Base-by-base conservation (phyloP, 192 early-diverging fungal species). In the Coemansia brasiliensis region DNA sequence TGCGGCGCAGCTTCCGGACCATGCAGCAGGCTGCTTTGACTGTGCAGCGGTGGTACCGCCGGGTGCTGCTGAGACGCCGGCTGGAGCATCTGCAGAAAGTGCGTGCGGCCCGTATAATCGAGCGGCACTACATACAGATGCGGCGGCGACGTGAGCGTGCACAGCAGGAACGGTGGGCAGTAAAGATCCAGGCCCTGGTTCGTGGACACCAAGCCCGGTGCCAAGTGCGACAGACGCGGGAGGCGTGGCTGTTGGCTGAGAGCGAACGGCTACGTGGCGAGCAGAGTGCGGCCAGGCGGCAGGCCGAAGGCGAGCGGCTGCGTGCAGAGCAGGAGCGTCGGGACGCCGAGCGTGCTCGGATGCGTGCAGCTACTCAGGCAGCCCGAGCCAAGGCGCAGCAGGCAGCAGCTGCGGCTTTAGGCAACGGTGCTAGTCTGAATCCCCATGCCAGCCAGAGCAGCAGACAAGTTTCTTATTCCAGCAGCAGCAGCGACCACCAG, bases 1-100 rank as follows among this genome's bases (percentile, higher is more conserved):
- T 84, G 43, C 83, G 84, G 40, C 85, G 82, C 54, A 80, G 72
- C 55, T 85, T 80, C 57, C 45, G 73, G 20, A 45, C 42, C 1
- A 68, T 83, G 61, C 74, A 76, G n/a, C 67, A 46, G 17, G 70
- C 76, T 0, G 76, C 67, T 1, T 32, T 16, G 20, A 37, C n/a
- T 0, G 55, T 79, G 51, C 76, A 79, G 58, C 48, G 62, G 27
- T 46, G 64, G 37, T 73, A 65, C 55, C 70, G 76, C 15, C 21
- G 21, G 11, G 57, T 59, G 12, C 57, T 56, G 55, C 48, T 63
- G 27, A 55, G 35, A 9, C 40, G 50, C 38, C 27, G 37, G 10
- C 44, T 56, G 1, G 52, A 70, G 52, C 22, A 18, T 1, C 37
- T 63, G 20, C 52, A 50, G 15, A 44, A 54, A 21, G 35, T 51